Percentiles rank a stretch among this genome's conserved stretches.
Conservation (phyloP, 169 alveolate species). For the Plasmodium berghei region DNA sequence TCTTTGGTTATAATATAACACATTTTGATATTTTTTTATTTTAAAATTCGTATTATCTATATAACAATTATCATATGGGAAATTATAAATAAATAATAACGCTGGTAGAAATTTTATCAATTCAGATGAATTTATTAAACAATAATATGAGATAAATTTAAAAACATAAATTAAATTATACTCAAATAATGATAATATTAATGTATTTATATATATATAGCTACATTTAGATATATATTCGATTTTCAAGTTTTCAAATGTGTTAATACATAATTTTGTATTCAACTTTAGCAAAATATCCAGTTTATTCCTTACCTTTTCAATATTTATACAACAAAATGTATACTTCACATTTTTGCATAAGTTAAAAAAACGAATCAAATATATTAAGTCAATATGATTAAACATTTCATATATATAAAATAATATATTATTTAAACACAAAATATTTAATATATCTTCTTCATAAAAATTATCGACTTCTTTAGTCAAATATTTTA, state of each 20-base stretch:
- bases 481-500: constrained; percentile 34
- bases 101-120: constrained; percentile 54
- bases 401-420: constrained; percentile 59
- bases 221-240: constrained; percentile 71
- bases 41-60: constrained; percentile 16
- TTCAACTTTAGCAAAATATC: constrained; percentile 23
- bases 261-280: constrained; percentile 44
- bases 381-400: constrained; percentile 61
- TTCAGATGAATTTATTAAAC: constrained; percentile 58
- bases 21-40: not conserved
- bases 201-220: constrained; percentile 50
- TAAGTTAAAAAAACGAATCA: constrained; percentile 47
- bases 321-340: constrained; percentile 24
- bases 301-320: constrained; percentile 8
- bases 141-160: constrained; percentile 69
- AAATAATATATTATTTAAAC: constrained; percentile 69
- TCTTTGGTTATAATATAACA: not conserved
- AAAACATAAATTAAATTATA: constrained; percentile 69
- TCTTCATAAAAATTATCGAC: constrained; percentile 57
- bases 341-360: constrained; percentile 8
- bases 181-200: constrained; percentile 68
- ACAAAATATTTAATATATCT: constrained; percentile 41
- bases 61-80: constrained; percentile 14
- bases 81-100: constrained; percentile 48
- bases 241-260: constrained; percentile 59